Percentiles rank a stretch among this genome's conserved stretches.
These are phyloP conservation scores for Papiliotrema flavescens DNA, from an alignment of 1,284 basidiomycete genomes.

Conservation along the genomic window DNA sequence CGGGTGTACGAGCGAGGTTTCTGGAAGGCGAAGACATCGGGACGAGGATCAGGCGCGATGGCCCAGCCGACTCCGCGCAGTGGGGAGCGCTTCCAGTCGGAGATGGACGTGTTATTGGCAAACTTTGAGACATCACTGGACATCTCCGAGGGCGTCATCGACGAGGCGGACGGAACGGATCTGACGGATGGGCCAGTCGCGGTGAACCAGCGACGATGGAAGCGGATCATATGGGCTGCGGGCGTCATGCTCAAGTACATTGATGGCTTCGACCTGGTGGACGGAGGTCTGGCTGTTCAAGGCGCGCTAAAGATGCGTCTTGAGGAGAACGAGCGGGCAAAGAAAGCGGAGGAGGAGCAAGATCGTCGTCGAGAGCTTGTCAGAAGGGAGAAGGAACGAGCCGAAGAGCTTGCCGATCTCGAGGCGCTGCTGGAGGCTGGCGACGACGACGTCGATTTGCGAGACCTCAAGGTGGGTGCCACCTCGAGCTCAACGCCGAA, in stretches of 20 bases:
- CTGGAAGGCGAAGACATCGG: slow-evolving; percentile 59
- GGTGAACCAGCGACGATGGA: slow-evolving; percentile 59
- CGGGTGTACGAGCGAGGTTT: slow-evolving; percentile 86
- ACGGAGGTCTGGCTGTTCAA: slow-evolving; percentile 53
- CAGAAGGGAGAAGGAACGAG: slow-evolving; percentile 54
- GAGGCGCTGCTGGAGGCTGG: slow-evolving; percentile 55
- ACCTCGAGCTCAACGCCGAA: too few relatives aligned
- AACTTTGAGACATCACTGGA: slow-evolving; percentile 53
- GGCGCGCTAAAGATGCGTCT: slow-evolving; percentile 69
- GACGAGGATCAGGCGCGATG: slow-evolving; percentile 45
- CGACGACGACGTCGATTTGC: slow-evolving; percentile 63
- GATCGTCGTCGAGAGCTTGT: slow-evolving; percentile 19
- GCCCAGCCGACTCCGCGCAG: slow-evolving; percentile 53
- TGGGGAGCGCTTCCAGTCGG: slow-evolving; percentile 52
- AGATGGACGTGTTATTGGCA: slow-evolving; percentile 74
- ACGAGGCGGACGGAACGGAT: slow-evolving; percentile 57
- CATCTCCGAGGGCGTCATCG: slow-evolving; percentile 71
- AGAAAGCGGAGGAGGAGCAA: slow-evolving; percentile 25
- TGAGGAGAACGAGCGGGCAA: slow-evolving; percentile 63
- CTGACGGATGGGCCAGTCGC: slow-evolving; percentile 48
- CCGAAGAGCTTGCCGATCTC: slow-evolving; percentile 55
- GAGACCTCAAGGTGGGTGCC: slow-evolving; percentile 68
- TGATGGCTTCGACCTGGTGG: slow-evolving; percentile 68
- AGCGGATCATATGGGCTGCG: slow-evolving; percentile 67
- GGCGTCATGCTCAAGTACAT: slow-evolving; percentile 67